phyloP scores from a whole-genome alignment of 441 rosid genomes.

The Gossypium davidsonii region DNA sequence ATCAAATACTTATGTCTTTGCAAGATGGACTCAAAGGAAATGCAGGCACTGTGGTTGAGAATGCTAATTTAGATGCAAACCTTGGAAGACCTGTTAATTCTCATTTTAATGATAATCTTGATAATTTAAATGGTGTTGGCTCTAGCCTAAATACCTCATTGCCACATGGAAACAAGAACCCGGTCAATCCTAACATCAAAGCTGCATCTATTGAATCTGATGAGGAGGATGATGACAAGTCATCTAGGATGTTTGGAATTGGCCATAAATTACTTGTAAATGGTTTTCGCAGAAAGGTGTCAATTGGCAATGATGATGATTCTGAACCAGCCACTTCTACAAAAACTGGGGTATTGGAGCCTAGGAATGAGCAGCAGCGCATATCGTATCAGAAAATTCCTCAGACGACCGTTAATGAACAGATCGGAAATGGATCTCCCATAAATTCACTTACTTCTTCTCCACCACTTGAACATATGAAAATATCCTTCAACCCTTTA shows the following conservation, averaged over 20 bases:
- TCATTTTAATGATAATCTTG: constrained; percentile 11
- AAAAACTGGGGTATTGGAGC: constrained; percentile 30
- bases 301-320: constrained; percentile 35
- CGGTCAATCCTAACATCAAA: constrained; percentile 24
- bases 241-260: constrained; percentile 50
- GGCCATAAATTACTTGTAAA: constrained; percentile 57
- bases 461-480: constrained; percentile 88
- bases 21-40: constrained; percentile 23
- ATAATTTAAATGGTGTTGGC: constrained; percentile 25
- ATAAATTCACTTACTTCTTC: constrained; percentile 53
- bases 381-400: constrained; percentile 21
- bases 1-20: constrained; percentile 6
- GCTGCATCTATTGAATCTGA: constrained; percentile 26
- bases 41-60: constrained; percentile 23
- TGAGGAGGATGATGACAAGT: constrained; percentile 33
- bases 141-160: constrained; percentile 16
- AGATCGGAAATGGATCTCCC: constrained; percentile 34
- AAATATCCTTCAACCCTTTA: constrained; percentile 72
- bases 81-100: constrained; percentile 20
- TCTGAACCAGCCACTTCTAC: constrained; percentile 31
- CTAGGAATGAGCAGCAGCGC: constrained; percentile 25
- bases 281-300: constrained; percentile 49
- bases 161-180: constrained; percentile 31
- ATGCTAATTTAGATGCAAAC: constrained; percentile 30
- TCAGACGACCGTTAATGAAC: constrained; percentile 23